Evolutionary conservation across 1,139 yeast species (phyloP), one percentile per base, ranked within the genome.

Genomic region (Suhomyces chickasaworum): DNA sequence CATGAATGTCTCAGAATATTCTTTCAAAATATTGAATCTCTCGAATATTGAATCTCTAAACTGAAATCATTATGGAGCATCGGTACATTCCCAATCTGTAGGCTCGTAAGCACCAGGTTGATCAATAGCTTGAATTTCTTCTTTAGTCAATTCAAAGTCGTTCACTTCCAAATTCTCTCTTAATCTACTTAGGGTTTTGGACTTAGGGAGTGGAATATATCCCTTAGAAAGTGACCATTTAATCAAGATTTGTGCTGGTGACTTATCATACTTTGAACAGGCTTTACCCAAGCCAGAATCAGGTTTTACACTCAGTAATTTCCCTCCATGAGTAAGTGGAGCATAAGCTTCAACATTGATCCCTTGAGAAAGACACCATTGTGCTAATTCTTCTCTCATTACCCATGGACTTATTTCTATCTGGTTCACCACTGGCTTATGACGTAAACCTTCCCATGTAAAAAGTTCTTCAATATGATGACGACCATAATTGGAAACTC

Each of bases 381-480:
- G 75, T 3, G 82, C 80, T 45, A 86, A 65, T 33, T 84, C 85
- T 34, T 71, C 69, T 55, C 89, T 72, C 87, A 83, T 84, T 47
- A 84, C 71, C 89, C 90, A 86, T 0, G 91, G 93, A 51, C 87
- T 82, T 15, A 86, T 77, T 63, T 86, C 91, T 51, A 86, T 77
- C 60, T 83, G 86, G 57, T 84, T 80, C 9, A 81, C 78, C 9
- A 59, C 84, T 0, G 91, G 93, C 48, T 69, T 71, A 48, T 75
- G 60, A 53, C 68, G 77, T 47, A 83, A 65, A 1, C 71, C 77
- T 0, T 72, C 65, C 83, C 86, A 83, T 9, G 59, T 54, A 23
- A 81, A 60, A 29, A 85, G 67, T 62, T 85, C 86, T 51, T 80
- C 68, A 13, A 86, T 58, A 58, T 85, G 90, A 25, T 73, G 71